phyloP scores from a whole-genome alignment of 2,329 filamentous ascomycete species.

The Tolypocladium endophyticum region DNA sequence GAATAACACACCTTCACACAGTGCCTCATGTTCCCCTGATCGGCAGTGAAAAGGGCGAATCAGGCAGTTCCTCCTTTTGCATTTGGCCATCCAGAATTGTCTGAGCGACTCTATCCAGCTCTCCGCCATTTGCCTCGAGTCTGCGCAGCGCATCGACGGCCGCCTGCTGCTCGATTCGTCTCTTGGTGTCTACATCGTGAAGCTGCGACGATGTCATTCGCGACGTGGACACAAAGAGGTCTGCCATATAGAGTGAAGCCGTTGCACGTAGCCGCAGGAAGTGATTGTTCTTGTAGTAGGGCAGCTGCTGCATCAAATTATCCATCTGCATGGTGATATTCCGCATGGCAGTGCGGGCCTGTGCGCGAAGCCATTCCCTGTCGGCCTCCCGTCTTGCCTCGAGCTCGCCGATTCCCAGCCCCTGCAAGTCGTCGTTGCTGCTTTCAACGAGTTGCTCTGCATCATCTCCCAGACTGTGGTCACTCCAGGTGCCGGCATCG shows the following conservation, averaged over 20 bases:
- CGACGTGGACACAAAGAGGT: conserved; percentile 42
- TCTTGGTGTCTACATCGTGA: conserved; percentile 13
- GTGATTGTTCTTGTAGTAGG: conserved; percentile 57
- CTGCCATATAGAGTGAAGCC: conserved; percentile 63
- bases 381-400: conserved; percentile 11
- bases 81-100: conserved; percentile 12
- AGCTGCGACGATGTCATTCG: conserved; percentile 9
- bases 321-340: conserved; percentile 62
- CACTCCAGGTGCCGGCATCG: neutral
- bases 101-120: conserved; percentile 14
- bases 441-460: conserved; percentile 11
- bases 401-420: conserved; percentile 3
- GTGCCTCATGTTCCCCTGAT: conserved; percentile 10
- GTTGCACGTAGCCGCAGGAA: conserved; percentile 64
- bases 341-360: conserved; percentile 48
- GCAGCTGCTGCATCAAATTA: conserved; percentile 54
- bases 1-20: neutral
- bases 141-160: conserved; percentile 14
- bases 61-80: conserved; percentile 13
- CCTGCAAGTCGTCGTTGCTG: conserved; percentile 1
- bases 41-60: conserved; percentile 19
- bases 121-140: conserved; percentile 16
- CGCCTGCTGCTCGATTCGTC: conserved; percentile 17
- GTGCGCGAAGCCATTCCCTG: conserved; percentile 30
- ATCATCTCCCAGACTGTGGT: conserved; percentile 4